Evolutionary conservation across 352 stramenopile genomes (phyloP), one percentile per base, ranked within the genome.

Genomic region (Pythium volutum): DNA sequence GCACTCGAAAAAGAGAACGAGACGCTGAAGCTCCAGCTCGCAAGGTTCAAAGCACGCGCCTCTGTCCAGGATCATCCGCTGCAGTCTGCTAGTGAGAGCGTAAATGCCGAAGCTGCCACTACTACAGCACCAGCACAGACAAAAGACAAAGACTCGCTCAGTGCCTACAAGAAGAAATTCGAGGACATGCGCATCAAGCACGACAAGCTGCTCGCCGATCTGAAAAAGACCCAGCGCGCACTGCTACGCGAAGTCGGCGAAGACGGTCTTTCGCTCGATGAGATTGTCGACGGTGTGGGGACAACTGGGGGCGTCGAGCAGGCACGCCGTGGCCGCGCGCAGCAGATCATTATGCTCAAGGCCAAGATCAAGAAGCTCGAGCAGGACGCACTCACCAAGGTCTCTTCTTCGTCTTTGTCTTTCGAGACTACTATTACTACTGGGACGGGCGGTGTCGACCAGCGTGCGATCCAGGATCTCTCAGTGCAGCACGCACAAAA

Each of bases 341-440:
- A 95, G 67, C 85, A 91, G 39, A 95, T 95, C 46, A 71, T 93
- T 39, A 89, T 93, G 73, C 75, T 95, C 5, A 89, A 89, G 55
- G 68, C 81, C 26, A 91, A 92, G 55, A 68, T 95, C 36, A 91
- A 91, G 55, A 89, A 89, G 59, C 72, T 92, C 1, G 69, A 92
- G 51, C 55, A 62, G 11, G 67, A 80, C 27, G 64, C 31, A 8
- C 10, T 89, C 8, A 11, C 31, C 54, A 62, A 59, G 25, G 26
- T n/a, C 5, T 51, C 43, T 15, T 26, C n/a, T 43, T 43, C 36
- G 7, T 22, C 36, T 38, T 7, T 38, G 12, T 38, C 33, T n/a
- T n/a, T n/a, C 16, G 23, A 10, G n/a, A n/a, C n/a, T 15, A 29
- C 18, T 4, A 27, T 6, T n/a, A 22, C 25, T 4, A 26, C 14